Conservation (phyloP, 495 filamentous ascomycete genomes). For the Physcia stellaris region DNA sequence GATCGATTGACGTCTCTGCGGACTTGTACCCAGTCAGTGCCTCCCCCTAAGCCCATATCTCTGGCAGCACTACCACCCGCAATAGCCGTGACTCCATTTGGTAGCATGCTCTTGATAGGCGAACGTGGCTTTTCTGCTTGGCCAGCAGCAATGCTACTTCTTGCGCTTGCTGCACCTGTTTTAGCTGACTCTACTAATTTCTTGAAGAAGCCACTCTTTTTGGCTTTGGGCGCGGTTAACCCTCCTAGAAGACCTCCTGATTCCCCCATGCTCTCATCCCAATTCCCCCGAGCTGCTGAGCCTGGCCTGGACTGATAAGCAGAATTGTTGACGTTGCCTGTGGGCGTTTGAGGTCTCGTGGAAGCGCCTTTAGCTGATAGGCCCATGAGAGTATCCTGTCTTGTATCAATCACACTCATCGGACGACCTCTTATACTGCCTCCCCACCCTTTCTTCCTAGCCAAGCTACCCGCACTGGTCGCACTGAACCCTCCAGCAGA, state of each 20-base stretch:
- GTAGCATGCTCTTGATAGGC: conserved; percentile 34
- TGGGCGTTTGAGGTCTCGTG: conserved; percentile 34
- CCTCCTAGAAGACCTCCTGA: conserved; percentile 53
- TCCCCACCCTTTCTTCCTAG: conserved; percentile 45
- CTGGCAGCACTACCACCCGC: conserved; percentile 40
- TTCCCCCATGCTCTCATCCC: conserved; percentile 32
- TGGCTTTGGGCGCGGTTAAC: conserved; percentile 72
- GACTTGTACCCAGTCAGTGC: conserved; percentile 88
- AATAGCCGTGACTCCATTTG: conserved; percentile 37
- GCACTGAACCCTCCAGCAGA: conserved; percentile 87
- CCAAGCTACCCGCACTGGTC: conserved; percentile 87
- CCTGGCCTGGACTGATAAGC: conserved; percentile 58
- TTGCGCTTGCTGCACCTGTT: conserved; percentile 78
- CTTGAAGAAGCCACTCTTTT: conserved; percentile 91
- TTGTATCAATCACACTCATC: conserved; percentile 38
- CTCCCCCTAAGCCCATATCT: conserved; percentile 51
- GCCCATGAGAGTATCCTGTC: conserved; percentile 27
- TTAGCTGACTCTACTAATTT: conserved; percentile 92
- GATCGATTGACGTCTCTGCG: conserved; percentile 89
- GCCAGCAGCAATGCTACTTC: conserved; percentile 65
- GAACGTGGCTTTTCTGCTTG: conserved; percentile 37
- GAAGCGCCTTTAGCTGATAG: conserved; percentile 48
- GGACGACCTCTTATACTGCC: conserved; percentile 32
- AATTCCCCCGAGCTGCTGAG: conserved; percentile 33
- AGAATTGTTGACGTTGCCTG: conserved; percentile 69